Conservation (phyloP, 2,329 filamentous ascomycete species). For the Beauveria scarabaeidicola region DNA sequence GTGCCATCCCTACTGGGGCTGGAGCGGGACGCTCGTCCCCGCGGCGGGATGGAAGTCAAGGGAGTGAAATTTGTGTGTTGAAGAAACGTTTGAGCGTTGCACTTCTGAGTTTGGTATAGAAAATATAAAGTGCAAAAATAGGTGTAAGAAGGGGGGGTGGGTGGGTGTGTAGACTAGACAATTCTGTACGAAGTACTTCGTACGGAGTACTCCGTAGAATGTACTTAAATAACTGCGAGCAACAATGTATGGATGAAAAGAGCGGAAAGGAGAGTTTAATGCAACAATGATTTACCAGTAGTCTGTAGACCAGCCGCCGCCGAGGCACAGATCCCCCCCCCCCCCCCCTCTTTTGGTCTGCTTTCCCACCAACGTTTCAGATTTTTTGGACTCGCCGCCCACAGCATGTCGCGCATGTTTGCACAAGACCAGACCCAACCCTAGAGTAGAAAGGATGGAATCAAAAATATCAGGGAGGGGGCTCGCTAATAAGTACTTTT, state of each 20-base stretch:
- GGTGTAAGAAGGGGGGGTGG: no score
- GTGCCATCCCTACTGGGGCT: conserved; percentile 1
- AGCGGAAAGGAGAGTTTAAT: neutral
- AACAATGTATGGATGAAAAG: neutral
- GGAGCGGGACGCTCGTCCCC: conserved; percentile 4
- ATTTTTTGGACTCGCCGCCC: conserved; percentile 3
- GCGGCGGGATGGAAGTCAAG: neutral
- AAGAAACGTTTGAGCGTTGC: conserved; percentile 1
- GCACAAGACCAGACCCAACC: neutral
- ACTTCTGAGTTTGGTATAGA: neutral
- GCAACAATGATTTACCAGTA: neutral
- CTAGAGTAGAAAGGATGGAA: neutral
- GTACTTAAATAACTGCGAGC: no score
- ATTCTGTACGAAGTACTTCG: no score
- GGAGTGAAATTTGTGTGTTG: neutral
- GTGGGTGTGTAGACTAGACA: neutral
- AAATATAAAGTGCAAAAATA: neutral
- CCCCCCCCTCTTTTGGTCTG: neutral
- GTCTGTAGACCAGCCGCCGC: conserved; percentile 1
- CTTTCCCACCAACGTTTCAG: conserved; percentile 5
- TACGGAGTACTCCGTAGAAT: no score
- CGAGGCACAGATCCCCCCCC: conserved; percentile 7
- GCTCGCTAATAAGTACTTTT: no score
- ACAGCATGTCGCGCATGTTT: neutral
- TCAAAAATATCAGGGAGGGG: no score